A percentile compares a stretch with the other conserved stretches of the same genome.
These are phyloP conservation scores for Carallia brachiata DNA, from an alignment of 345 rosid species.

Conservation along the genomic window DNA sequence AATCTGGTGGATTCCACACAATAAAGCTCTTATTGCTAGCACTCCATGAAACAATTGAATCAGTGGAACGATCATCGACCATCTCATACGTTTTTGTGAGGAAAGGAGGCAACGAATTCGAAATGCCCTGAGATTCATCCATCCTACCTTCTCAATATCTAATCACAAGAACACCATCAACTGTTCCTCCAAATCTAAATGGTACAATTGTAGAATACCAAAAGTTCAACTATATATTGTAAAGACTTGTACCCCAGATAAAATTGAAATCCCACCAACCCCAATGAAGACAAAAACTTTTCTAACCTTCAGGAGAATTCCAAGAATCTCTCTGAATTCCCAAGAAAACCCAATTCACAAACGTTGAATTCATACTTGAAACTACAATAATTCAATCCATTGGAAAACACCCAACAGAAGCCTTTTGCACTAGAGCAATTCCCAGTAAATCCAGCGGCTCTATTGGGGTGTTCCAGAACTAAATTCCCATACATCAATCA, in stretches of 20 bases:
- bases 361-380: conserved; percentile 6
- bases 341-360: conserved; percentile 16
- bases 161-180: conserved; percentile 14
- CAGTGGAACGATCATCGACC: conserved; percentile 79
- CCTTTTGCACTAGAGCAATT: background rate
- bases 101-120: conserved; percentile 85
- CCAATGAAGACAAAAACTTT: conserved; percentile 4
- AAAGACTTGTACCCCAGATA: conserved; percentile 6
- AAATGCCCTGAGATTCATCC: conserved; percentile 72
- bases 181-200: background rate
- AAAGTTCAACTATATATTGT: background rate
- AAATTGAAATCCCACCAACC: background rate
- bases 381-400: background rate
- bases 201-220: background rate
- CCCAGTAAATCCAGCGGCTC: conserved; percentile 1
- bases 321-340: conserved; percentile 7
- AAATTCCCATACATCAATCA: background rate
- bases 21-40: conserved; percentile 61
- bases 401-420: background rate
- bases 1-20: conserved; percentile 75
- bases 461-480: background rate
- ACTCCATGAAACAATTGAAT: conserved; percentile 81
- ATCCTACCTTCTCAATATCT: conserved; percentile 26
- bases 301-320: conserved; percentile 1
- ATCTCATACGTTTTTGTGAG: conserved; percentile 80